Evolutionary conservation across 139 green algal genomes (phyloP).

Genomic region (Penium margaritaceum): DNA sequence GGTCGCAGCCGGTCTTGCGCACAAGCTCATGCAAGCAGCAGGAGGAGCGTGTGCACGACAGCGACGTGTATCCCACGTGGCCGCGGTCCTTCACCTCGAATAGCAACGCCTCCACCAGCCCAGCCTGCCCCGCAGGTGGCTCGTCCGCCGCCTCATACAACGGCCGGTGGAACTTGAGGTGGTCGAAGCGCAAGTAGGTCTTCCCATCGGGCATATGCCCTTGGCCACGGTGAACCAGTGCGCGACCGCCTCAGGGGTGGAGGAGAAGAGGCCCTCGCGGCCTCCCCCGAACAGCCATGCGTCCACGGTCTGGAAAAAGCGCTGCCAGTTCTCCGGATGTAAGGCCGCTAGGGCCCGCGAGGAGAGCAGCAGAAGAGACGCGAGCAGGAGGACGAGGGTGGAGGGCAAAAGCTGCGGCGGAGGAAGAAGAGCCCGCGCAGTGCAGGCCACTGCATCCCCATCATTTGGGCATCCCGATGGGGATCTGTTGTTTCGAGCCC

Average conservation of each 20-base stretch:
- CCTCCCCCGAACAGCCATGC: conserved; percentile 49
- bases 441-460: too few relatives aligned
- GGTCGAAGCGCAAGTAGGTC: conserved; percentile 52
- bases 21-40: conserved; percentile 59
- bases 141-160: conserved; percentile 43
- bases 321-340: conserved; percentile 50
- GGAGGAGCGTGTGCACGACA: conserved; percentile 43
- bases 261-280: conserved; percentile 53
- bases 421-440: too few relatives aligned
- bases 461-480: too few relatives aligned
- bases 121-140: conserved; percentile 44
- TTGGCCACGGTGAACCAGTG: conserved; percentile 49
- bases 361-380: too few relatives aligned
- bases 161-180: conserved; percentile 51
- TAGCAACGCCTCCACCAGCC: conserved; percentile 55
- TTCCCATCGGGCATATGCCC: conserved; percentile 52
- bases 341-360: too few relatives aligned
- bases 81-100: conserved; percentile 59
- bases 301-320: conserved; percentile 49
- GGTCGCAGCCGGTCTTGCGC: conserved; percentile 46
- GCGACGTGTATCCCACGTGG: conserved; percentile 47
- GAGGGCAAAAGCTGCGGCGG: too few relatives aligned
- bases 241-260: conserved; percentile 36
- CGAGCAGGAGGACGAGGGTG: too few relatives aligned
- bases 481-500: too few relatives aligned